Base-by-base conservation (phyloP, 495 filamentous ascomycete genomes). In the Penicillium maclennaniae region DNA sequence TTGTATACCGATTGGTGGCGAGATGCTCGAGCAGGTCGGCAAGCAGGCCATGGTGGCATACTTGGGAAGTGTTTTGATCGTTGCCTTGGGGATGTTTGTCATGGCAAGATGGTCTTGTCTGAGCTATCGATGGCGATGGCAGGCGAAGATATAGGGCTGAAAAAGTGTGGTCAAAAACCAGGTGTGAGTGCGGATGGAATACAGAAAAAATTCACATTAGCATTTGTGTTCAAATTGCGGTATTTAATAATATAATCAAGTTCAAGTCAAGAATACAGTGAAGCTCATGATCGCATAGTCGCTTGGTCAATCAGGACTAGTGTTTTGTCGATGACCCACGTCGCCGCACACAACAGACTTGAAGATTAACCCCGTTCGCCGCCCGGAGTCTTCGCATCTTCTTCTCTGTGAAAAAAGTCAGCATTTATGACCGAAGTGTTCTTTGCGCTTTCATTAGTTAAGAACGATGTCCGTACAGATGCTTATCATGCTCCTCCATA, bases 401-500 rank as follows among this genome's bases (percentile, higher is more conserved):
- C 82, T 47, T 91, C 86, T 61, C 87, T 90, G 44, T 15, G 3
- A 27, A 25, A 44, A 7, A 20, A 27, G n/a, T 20, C 21, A 37
- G 14, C 15, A 20, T 17, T 1, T 14, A 19, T 7, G 16, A 40
- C 38, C n/a, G 9, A n/a, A 40, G 10, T 12, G 14, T 14, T 34
- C 7, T 31, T 31, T 31, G 4, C 27, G 31, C 31, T 34, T 2
- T 14, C 1, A 14, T 12, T 9, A 34, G 31, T 12, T 10, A 12
- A 12, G 10, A 12, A 34, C 3, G 9, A 14, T 34, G 27, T 31
- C 7, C 31, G 8, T 71, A 92, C 87, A 95, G 84, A 70, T 91
- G 83, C 60, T 88, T 80, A 50, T 89, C 84, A 25, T 95, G 78
- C 68, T 89, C 83, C 56, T 91, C 73, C 56, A 92, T 79, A 66